These are phyloP conservation scores for Punctularia strigosozonata DNA, from an alignment of 768 basidiomycete genomes.

Conservation along the genomic window DNA sequence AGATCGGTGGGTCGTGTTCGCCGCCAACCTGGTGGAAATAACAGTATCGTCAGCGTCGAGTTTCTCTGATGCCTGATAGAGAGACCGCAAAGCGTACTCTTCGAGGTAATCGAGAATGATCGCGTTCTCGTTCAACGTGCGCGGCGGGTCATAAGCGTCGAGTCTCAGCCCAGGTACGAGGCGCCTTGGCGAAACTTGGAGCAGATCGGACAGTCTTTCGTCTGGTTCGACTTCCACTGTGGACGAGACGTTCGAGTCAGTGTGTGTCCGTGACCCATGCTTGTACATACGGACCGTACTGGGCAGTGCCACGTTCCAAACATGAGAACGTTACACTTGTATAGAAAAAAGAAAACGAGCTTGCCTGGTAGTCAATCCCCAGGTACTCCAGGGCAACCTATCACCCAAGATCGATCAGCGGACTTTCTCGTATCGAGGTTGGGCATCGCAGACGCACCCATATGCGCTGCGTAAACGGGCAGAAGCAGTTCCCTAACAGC, in stretches of 20 bases:
- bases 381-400: conserved; percentile 60
- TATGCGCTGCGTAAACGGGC: conserved; percentile 73
- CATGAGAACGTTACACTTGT: neutral
- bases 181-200: conserved; percentile 76
- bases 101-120: conserved; percentile 72
- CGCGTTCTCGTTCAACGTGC: conserved; percentile 67
- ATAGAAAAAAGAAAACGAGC: too few species aligned
- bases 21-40: conserved; percentile 42
- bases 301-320: neutral
- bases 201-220: conserved; percentile 65
- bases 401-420: too few species aligned
- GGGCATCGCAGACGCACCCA: too few species aligned
- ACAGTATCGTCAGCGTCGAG: too few species aligned
- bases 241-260: conserved; percentile 3
- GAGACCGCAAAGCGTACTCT: too few species aligned
- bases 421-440: too few species aligned
- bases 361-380: conserved; percentile 57
- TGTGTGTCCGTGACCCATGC: too few species aligned
- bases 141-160: conserved; percentile 38
- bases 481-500: conserved; percentile 65
- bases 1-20: conserved; percentile 31
- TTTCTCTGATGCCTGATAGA: too few species aligned
- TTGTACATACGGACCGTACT: conserved; percentile 23
- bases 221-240: conserved; percentile 79
- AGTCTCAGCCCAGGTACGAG: conserved; percentile 64